phyloP scores from a whole-genome alignment of 2,329 filamentous ascomycete genomes.

The Calycina marina region DNA sequence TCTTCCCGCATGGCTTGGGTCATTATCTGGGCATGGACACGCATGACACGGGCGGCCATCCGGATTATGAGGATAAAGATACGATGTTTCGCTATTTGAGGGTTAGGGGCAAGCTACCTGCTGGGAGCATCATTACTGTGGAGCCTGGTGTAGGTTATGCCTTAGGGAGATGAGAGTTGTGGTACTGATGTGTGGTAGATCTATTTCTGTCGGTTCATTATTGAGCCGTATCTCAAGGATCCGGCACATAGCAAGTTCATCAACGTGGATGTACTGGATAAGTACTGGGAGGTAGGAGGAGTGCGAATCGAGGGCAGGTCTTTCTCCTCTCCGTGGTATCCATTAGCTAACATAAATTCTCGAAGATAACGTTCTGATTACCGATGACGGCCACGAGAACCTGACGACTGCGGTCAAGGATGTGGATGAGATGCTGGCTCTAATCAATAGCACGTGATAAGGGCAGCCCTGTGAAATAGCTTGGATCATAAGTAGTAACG shows the following conservation, averaged over 20 bases:
- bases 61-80: conserved; percentile 67
- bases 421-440: conserved; percentile 40
- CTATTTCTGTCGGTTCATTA: conserved; percentile 86
- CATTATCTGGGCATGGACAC: conserved; percentile 91
- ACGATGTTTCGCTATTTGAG: conserved; percentile 77
- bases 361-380: conserved; percentile 56
- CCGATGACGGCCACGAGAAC: conserved; percentile 53
- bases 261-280: conserved; percentile 54
- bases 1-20: conserved; percentile 82
- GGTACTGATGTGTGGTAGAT: conserved; percentile 31
- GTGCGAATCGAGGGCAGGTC: conserved; percentile 3
- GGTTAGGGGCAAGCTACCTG: conserved; percentile 60
- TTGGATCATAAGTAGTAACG: no score
- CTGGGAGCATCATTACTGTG: conserved; percentile 77
- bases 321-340: background rate
- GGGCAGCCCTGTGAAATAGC: no score
- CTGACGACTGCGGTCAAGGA: conserved; percentile 60
- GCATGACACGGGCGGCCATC: conserved; percentile 70
- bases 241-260: conserved; percentile 64
- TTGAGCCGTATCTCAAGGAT: conserved; percentile 63
- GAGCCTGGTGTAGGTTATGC: conserved; percentile 63
- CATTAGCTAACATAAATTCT: background rate
- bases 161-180: background rate
- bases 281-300: conserved; percentile 72
- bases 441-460: conserved; percentile 14